Evolutionary conservation across 2,329 filamentous ascomycete species (phyloP), one percentile per base, ranked within the genome.

Genomic region (Pezicula neosporulosa): DNA sequence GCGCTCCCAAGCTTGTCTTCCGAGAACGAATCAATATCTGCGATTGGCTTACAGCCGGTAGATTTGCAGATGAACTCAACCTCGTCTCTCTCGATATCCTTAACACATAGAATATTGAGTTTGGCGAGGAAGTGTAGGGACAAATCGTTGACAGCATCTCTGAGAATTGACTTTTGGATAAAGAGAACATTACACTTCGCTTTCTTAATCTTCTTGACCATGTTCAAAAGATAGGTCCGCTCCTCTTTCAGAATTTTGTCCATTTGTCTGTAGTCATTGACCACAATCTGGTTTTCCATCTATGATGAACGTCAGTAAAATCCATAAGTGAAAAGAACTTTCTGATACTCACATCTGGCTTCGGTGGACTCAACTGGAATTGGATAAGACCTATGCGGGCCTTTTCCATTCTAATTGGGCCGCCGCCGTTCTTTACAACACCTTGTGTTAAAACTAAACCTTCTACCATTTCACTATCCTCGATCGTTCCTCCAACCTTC

Each of bases 121-220:
- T 97, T 96, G 65, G 94, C 90, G 58, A 99, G 81, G 81, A 99
- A 99, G 76, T 99, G 94, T 58, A 99, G 82, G 56, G 90, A 96
- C 52, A 99, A 81, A 64, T 99, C 94, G 76, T 99, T 99, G 70
- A 99, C 92, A 35, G 94, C 94, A 66, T 99, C 94, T 63, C 94
- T 86, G 53, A 99, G 84, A 63, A 99, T 99, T 13, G 93, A 97
- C 76, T 99, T 99, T 69, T 99, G 94, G 63, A 99, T 97, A 61
- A 99, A 80, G 42, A 97, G 85, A 41, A 99, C 94, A 66, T 99
- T 99, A 77, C 94, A 99, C 79, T 97, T 99, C 61, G 94, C 92
- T 81, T 97, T 99, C 77, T 97, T 97, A 73, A 99, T 99, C 82
- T 97, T 99, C 83, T 99, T 97, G 68, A 95, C 92, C 84, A 99